Base-by-base conservation (phyloP, 1,284 basidiomycete species). In the Ganoderma boninense region DNA sequence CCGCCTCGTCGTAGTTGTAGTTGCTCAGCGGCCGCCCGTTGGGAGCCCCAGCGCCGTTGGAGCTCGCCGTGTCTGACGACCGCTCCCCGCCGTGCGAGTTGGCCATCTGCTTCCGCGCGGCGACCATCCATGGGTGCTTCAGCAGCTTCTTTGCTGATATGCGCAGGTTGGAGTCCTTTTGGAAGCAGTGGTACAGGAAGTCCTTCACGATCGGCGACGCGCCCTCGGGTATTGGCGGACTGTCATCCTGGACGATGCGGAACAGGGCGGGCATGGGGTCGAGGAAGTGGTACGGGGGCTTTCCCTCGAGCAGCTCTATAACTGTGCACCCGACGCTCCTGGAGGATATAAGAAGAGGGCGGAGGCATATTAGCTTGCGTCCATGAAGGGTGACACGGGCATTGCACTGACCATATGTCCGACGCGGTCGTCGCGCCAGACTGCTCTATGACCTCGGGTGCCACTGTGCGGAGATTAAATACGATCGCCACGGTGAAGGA, bases 261-360 rank as follows among this genome's bases (percentile, higher is more conserved):
- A 98, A 99, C 32, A 99, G 89, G 0, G 97, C 97, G 62, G 97
- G 97, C 97, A 99, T 98, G 4, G 97, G 97, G 71, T 97, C 96
- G 40, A 99, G 89, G 76, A 94, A 95, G 80, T 97, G 95, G 81
- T 98, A 98, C 0, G 97, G 97, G 16, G 97, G 97, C 75, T 95
- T 96, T 13, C 97, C 97, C 81, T 98, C 96, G 29, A 99, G 84
- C 14, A 99, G 87, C 79, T 99, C 97, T 70, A 99, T 97, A 3
- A 99, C 96, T 42, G 98, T 95, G 78, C 97, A 98, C 5, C 97
- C 97, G 10, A 99, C 95, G 76, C 93, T 95, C 95, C 92, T 93
- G 70, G 26, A 70, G 69, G 26, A 70, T 71, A 64, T 23, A 70
- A n/a, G 57, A 10, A 60, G 35, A 11, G 7, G 20, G 35, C 29